These are phyloP conservation scores for Cytospora piceicola DNA, from an alignment of 2,329 filamentous ascomycete species.

Conservation along the genomic window DNA sequence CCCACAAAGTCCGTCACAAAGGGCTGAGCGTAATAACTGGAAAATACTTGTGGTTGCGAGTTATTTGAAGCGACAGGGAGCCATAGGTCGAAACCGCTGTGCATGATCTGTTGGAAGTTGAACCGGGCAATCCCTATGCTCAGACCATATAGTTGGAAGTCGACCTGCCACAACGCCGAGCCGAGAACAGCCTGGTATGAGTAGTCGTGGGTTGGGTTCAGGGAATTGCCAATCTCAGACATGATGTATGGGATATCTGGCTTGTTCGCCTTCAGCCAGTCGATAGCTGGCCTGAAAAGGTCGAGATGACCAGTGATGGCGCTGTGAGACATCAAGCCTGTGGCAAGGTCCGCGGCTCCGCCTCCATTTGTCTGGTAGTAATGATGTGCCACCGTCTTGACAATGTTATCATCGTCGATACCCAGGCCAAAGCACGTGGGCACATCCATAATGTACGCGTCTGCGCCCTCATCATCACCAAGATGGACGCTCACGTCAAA, in stretches of 20 bases:
- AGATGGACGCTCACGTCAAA: conserved; percentile 41
- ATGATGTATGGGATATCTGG: conserved; percentile 41
- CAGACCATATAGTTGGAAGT: conserved; percentile 44
- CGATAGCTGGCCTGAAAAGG: conserved; percentile 38
- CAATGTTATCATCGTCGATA: conserved; percentile 39
- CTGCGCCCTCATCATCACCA: conserved; percentile 28
- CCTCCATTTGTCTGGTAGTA: conserved; percentile 43
- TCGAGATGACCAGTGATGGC: conserved; percentile 32
- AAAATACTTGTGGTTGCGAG: conserved; percentile 39
- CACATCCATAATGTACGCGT: conserved; percentile 37
- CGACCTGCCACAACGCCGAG: conserved; percentile 43
- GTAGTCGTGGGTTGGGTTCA: conserved; percentile 39
- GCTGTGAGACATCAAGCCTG: conserved; percentile 29
- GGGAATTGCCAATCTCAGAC: conserved; percentile 44
- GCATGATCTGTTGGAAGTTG: conserved; percentile 46
- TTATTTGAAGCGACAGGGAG: conserved; percentile 39
- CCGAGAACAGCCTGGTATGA: conserved; percentile 42
- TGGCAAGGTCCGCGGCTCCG: conserved; percentile 36
- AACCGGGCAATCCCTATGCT: conserved; percentile 41
- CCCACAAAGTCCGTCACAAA: conserved; percentile 44
- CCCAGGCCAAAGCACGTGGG: conserved; percentile 40
- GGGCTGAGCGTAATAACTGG: conserved; percentile 44
- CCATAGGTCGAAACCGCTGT: conserved; percentile 37
- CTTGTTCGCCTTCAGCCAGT: conserved; percentile 40
- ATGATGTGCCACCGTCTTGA: conserved; percentile 44